phyloP scores from a whole-genome alignment of 1,284 basidiomycete genomes.

The Ceratobasidium papillatum region DNA sequence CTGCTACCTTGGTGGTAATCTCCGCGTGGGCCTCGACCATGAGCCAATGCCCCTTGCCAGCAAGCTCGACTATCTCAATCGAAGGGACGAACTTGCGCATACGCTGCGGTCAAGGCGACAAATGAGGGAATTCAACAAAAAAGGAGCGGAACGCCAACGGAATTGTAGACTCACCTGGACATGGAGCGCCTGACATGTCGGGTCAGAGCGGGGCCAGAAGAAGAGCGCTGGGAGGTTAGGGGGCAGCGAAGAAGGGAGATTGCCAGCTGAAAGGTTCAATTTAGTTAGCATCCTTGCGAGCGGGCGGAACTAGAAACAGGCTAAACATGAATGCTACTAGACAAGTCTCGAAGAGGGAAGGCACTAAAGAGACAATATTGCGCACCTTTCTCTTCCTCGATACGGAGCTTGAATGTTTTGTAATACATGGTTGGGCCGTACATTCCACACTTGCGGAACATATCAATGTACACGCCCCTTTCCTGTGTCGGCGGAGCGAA shows the following conservation, averaged over 20 bases:
- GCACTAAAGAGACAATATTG: not conserved
- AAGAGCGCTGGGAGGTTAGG: constrained; percentile 65
- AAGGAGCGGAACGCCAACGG: not conserved
- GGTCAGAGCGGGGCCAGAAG: constrained; percentile 66
- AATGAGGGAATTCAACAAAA: not conserved
- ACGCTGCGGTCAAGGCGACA: constrained; percentile 46
- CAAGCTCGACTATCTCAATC: constrained; percentile 61
- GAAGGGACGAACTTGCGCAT: constrained; percentile 60
- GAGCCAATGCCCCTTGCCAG: constrained; percentile 71
- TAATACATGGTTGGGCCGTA: constrained; percentile 75
- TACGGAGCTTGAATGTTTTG: constrained; percentile 63
- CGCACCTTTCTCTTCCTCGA: constrained; percentile 69
- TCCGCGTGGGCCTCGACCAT: constrained; percentile 66
- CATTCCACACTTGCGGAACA: constrained; percentile 58
- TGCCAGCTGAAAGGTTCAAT: constrained; percentile 49
- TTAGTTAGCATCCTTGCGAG: not conserved
- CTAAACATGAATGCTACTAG: not conserved
- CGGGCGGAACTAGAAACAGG: constrained; percentile 1
- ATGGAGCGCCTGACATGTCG: constrained; percentile 49
- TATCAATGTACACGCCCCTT: constrained; percentile 12
- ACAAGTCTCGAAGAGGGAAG: constrained; percentile 2
- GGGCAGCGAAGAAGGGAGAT: constrained; percentile 57
- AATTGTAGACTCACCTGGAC: constrained; percentile 37
- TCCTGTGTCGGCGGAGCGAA: constrained; percentile 50
- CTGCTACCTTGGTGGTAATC: constrained; percentile 58